Evolutionary conservation across 1,284 basidiomycete species (phyloP), one percentile per base, ranked within the genome.

Genomic region (Ustilago shanxiensis): DNA sequence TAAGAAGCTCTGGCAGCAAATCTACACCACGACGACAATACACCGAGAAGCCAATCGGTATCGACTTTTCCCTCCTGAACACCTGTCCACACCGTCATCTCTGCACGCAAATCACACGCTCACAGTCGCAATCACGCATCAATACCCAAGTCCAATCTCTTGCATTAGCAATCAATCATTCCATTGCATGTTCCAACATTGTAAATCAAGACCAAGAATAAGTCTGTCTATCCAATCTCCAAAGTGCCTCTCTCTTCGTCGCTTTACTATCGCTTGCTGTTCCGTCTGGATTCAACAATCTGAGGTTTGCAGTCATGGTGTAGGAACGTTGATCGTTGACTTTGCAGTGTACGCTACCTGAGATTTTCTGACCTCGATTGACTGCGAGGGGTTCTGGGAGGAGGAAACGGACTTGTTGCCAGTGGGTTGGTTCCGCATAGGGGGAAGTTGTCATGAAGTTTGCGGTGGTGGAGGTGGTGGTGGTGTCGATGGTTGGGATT

Each of bases 351-450:
- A 85, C 77, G 51, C 66, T 74, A 18, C 83, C 83, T n/a, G 58
- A 16, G 24, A 85, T 60, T 18, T 69, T 76, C 45, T 85, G 83
- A 11, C 80, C 78, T 20, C 67, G 62, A 56, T 85, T 85, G 66
- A 83, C 75, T 20, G 83, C 83, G 20, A 85, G 66, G 2, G 83
- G 83, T 61, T 84, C 82, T 8, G 66, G 68, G 3, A 85, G 61
- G 29, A 83, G 70, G 64, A 85, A 77, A 5, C 83, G 78, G 3
- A 83, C 82, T 60, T 85, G 83, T 49, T 83, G 82, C 83, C 83
- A 85, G 63, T 85, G 83, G 2, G 83, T 85, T 10, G 83, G 69
- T n/a, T 83, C 77, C 16, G 77, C 77, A 65, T 80, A 82, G 0
- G 83, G 83, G 26, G 69, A 75, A 24, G 83, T 85, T 26, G 83